These are phyloP conservation scores for Huntiella decipiens DNA, from an alignment of 2,329 filamentous ascomycete species.

Conservation along the genomic window DNA sequence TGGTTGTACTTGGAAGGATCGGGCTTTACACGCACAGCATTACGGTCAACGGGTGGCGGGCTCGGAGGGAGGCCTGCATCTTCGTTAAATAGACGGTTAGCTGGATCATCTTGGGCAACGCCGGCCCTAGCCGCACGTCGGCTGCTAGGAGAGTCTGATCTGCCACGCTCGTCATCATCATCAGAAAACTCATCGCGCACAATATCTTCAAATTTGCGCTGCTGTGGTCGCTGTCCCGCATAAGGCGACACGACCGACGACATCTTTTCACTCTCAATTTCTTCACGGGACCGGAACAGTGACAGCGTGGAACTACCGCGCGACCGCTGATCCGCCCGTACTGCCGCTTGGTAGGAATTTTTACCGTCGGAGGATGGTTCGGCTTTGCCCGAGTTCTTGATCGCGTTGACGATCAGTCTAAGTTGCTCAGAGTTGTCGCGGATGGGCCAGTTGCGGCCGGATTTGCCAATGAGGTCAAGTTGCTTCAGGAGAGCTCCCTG, in stretches of 20 bases:
- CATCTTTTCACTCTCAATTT: constrained; percentile 31
- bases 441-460: constrained; percentile 88
- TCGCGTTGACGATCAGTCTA: constrained; percentile 48
- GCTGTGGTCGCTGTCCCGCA: constrained; percentile 37
- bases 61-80: constrained; percentile 43
- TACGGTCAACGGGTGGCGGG: constrained; percentile 23
- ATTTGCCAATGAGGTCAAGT: constrained; percentile 79
- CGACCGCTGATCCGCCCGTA: constrained; percentile 10
- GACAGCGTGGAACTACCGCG: constrained; percentile 43
- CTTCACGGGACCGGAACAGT: constrained; percentile 53
- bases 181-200: constrained; percentile 31
- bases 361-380: neutral
- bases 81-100: constrained; percentile 37
- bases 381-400: constrained; percentile 27
- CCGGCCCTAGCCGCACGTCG: constrained; percentile 30
- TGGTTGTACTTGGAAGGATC: constrained; percentile 11
- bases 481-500: constrained; percentile 85
- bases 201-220: constrained; percentile 59
- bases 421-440: constrained; percentile 70
- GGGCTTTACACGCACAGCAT: constrained; percentile 3
- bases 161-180: constrained; percentile 25
- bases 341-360: neutral
- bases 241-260: constrained; percentile 38
- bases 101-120: constrained; percentile 34
- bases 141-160: constrained; percentile 26